A percentile compares a stretch with the other conserved stretches of the same genome.
These are phyloP conservation scores for Candida alai DNA, from an alignment of 805 yeast species.

Conservation along the genomic window DNA sequence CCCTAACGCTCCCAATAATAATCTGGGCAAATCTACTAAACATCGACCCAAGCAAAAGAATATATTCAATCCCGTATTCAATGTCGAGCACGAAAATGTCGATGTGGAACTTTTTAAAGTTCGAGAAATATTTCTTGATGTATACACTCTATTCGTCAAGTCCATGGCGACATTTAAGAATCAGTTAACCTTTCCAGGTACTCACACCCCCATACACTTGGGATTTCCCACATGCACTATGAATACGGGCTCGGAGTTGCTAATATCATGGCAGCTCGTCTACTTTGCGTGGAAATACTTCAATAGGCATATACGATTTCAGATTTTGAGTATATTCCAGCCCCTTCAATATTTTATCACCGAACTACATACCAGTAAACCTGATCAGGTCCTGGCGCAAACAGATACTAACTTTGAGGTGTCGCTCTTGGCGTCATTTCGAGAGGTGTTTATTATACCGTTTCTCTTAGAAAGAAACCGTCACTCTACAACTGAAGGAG, in stretches of 20 bases:
- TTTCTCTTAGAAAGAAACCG: conserved; percentile 16
- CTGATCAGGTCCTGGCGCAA: neutral
- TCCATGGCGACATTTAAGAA: conserved; percentile 20
- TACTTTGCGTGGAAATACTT: conserved; percentile 26
- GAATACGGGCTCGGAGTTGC: conserved; percentile 1
- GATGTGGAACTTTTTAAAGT: conserved; percentile 25
- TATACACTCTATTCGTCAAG: conserved; percentile 21
- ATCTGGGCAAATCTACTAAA: conserved; percentile 1
- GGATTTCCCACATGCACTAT: neutral
- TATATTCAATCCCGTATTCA: neutral
- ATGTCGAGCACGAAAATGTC: conserved; percentile 9
- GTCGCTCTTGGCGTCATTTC: conserved; percentile 23
- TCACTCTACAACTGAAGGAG: too few relatives aligned
- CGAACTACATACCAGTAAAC: conserved; percentile 11
- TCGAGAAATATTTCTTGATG: conserved; percentile 28
- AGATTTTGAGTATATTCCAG: conserved; percentile 20
- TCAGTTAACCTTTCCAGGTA: conserved; percentile 13
- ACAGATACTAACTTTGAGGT: conserved; percentile 23
- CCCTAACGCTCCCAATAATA: conserved; percentile 1
- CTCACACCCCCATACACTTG: neutral
- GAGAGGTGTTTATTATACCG: conserved; percentile 26
- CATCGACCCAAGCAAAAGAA: neutral
- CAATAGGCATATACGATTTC: conserved; percentile 22
- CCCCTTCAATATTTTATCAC: conserved; percentile 21
- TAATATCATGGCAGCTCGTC: conserved; percentile 20